A percentile compares a stretch with the other conserved stretches of the same genome.
phyloP scores from a whole-genome alignment of 169 alveolate species.

The Eimeria brunetti region DNA sequence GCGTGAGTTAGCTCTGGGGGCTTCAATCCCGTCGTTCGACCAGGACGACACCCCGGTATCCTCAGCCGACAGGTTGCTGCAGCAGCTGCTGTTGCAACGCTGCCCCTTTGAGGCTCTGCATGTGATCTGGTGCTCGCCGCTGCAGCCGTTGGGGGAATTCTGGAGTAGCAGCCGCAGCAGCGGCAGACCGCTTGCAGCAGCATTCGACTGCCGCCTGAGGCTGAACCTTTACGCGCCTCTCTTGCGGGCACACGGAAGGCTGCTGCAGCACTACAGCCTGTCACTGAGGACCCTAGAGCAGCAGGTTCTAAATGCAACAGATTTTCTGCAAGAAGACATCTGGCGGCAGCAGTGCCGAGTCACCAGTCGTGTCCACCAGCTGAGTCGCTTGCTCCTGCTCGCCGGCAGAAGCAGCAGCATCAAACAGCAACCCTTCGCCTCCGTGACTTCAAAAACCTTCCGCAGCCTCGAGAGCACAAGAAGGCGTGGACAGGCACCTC shows the following conservation, averaged over 20 bases:
- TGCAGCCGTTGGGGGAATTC: slow-evolving; percentile 22
- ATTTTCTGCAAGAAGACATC: slow-evolving; percentile 20
- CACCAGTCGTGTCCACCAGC: slow-evolving; percentile 55
- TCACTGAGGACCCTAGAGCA: neutral
- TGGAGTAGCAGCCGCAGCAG: slow-evolving; percentile 61
- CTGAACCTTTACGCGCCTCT: slow-evolving; percentile 8
- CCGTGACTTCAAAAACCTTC: neutral
- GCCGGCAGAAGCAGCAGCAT: slow-evolving; percentile 52
- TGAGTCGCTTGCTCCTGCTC: slow-evolving; percentile 26
- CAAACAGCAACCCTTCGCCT: slow-evolving; percentile 45
- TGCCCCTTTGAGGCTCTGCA: slow-evolving; percentile 47
- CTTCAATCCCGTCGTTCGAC: neutral
- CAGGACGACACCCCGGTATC: neutral
- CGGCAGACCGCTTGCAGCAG: slow-evolving; percentile 54
- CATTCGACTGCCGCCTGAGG: slow-evolving; percentile 62
- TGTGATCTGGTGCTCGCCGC: slow-evolving; percentile 56
- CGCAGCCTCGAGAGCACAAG: slow-evolving; percentile 14
- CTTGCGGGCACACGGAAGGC: slow-evolving; percentile 4
- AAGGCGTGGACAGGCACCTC: neutral
- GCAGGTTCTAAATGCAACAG: neutral
- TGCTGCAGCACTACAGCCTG: slow-evolving; percentile 10
- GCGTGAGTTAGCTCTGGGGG: slow-evolving; percentile 34
- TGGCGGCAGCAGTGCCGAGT: slow-evolving; percentile 32
- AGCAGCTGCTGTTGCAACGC: slow-evolving; percentile 47
- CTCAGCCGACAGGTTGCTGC: slow-evolving; percentile 56